Base-by-base conservation (phyloP, 2,329 filamentous ascomycete genomes). In the Nothophaeocryptopus gaeumannii region DNA sequence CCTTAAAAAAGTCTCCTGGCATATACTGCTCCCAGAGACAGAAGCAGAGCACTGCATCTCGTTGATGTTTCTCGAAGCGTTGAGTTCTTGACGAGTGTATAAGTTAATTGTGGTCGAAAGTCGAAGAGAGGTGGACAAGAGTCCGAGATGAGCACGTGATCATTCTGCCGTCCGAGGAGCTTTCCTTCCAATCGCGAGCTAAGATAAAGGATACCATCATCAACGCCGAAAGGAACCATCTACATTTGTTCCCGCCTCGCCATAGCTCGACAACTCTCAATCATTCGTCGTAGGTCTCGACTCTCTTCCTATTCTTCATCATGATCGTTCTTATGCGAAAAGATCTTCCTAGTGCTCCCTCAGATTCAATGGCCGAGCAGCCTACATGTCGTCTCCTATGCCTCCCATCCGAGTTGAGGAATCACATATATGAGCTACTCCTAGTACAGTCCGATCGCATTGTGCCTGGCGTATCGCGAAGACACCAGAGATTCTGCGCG, bases 361-460 rank as follows among this genome's bases (percentile, higher is more conserved):
- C 7, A 26, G 20, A 26, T 26, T 26, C 20, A 26, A 54, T 48
- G 43, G 31, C 50, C 36, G 36, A 44, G 33, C 58, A 59, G 44
- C 51, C 38, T 12, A 14, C 48, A 32, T 60, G 49, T 20, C 57
- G 47, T 16, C 59, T 74, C 51, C 70, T 74, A 65, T 62, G 55
- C 16, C 73, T 86, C 2, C 76, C 85, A 30, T 72, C 74, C 7
- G 83, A 86, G 60, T 73, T 86, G 3, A 76, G 77, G 33, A 79
- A 84, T 47, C 75, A 83, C 58, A 78, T 86, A 36, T 78, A 72
- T 63, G 55, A 60, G 33, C 58, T 63, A 12, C 63, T 74, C 15
- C 66, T 74, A 11, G 36, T 60, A 14, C 54, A 55, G 46, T 47
- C 42, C 54, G 31, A 53, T 50, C 51, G 54, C 50, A 38, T 60